Percentiles rank a stretch among this genome's conserved stretches.
These are phyloP conservation scores for Podila clonocystis DNA, from an alignment of 192 early-diverging fungal genomes.

Conservation along the genomic window DNA sequence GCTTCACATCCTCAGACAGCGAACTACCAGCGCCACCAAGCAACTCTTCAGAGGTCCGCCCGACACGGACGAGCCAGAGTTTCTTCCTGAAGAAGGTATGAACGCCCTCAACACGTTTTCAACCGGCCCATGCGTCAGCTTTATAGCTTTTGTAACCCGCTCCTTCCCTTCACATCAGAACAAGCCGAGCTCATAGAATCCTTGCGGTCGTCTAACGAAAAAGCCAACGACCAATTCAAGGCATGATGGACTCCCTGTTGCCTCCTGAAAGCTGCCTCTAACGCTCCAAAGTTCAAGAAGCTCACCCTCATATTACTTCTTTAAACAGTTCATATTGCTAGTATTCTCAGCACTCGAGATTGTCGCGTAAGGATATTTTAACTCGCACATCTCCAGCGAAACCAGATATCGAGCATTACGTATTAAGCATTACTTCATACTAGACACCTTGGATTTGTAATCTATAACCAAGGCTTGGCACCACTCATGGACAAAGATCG, in stretches of 20 bases:
- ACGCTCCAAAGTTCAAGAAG: neutral
- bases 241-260: neutral
- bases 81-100: slow-evolving; percentile 35
- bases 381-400: too few species aligned
- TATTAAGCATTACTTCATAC: neutral
- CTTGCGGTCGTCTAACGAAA: slow-evolving; percentile 26
- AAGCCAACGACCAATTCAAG: slow-evolving; percentile 33
- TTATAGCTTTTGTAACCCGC: neutral
- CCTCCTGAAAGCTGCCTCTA: neutral
- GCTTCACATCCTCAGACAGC: slow-evolving; percentile 13
- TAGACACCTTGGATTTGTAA: slow-evolving; percentile 26
- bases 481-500: neutral
- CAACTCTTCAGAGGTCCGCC: slow-evolving; percentile 16
- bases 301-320: neutral
- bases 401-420: too few species aligned
- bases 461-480: slow-evolving; percentile 5
- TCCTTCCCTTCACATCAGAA: slow-evolving; percentile 5
- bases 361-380: slow-evolving; percentile 13
- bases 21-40: slow-evolving; percentile 14
- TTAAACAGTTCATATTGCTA: slow-evolving; percentile 13
- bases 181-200: slow-evolving; percentile 42
- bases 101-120: neutral
- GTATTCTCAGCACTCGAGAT: slow-evolving; percentile 34
- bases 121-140: neutral
- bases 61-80: slow-evolving; percentile 11